Evolutionary conservation across 495 filamentous ascomycete genomes (phyloP).

Genomic region (Jackrogersella multiformis): DNA sequence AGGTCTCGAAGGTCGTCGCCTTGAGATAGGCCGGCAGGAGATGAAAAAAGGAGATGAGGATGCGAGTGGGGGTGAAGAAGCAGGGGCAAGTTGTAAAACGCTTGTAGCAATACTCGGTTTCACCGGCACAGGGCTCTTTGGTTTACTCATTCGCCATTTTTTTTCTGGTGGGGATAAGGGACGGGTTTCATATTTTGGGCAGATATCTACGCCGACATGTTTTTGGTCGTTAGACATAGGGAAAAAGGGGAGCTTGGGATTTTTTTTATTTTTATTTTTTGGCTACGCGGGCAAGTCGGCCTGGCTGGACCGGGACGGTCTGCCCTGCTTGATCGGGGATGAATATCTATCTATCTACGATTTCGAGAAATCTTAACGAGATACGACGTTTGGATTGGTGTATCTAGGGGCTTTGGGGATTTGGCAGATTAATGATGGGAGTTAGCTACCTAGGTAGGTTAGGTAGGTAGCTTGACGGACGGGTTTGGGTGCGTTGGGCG

Average conservation of each 20-base stretch:
- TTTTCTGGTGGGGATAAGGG: constrained; percentile 13
- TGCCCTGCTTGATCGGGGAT: constrained; percentile 3
- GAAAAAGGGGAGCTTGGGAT: not conserved
- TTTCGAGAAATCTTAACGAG: constrained; percentile 14
- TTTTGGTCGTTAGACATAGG: not conserved
- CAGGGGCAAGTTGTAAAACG: constrained; percentile 22
- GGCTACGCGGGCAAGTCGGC: constrained; percentile 12
- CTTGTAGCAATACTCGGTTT: constrained; percentile 10
- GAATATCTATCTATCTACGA: not conserved
- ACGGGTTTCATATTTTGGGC: constrained; percentile 9
- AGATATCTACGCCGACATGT: not conserved
- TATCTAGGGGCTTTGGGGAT: not conserved
- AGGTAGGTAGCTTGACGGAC: not conserved
- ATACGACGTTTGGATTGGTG: constrained; percentile 24
- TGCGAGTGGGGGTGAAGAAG: not conserved
- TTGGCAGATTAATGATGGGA: not conserved
- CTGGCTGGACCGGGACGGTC: constrained; percentile 27
- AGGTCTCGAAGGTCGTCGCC: constrained; percentile 29
- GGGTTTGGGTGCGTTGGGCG: not conserved
- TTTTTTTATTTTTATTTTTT: not conserved
- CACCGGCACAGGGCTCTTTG: not conserved
- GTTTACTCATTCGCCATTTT: constrained; percentile 7
- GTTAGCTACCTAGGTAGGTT: not conserved
- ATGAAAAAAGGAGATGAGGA: not conserved
- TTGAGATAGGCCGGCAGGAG: constrained; percentile 20